These are phyloP conservation scores for Corynespora cassiicola DNA, from an alignment of 2,329 filamentous ascomycete species.

Conservation along the genomic window DNA sequence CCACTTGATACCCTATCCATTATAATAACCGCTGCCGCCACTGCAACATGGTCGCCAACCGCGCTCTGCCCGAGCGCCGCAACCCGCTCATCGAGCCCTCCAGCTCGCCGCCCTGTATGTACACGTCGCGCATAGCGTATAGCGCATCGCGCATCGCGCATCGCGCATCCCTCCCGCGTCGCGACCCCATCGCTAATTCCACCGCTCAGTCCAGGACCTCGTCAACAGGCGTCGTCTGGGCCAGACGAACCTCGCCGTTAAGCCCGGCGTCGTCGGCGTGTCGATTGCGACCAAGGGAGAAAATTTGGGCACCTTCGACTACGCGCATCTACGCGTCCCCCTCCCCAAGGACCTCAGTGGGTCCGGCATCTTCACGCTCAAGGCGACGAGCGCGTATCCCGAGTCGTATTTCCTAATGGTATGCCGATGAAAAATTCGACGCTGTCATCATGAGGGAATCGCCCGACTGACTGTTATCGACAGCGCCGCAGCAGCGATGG, in stretches of 20 bases:
- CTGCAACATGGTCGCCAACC: slow-evolving; percentile 40
- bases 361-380: slow-evolving; percentile 86
- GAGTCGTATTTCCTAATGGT: slow-evolving; percentile 96
- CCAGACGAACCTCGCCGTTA: slow-evolving; percentile 87
- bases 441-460: slow-evolving; percentile 13
- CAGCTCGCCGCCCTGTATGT: slow-evolving; percentile 69
- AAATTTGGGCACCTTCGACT: slow-evolving; percentile 86
- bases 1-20: too few species aligned
- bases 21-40: too few species aligned
- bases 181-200: slow-evolving; percentile 26
- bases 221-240: slow-evolving; percentile 86
- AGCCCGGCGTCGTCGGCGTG: slow-evolving; percentile 75
- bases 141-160: slow-evolving; percentile 12
- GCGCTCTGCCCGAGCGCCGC: slow-evolving; percentile 65
- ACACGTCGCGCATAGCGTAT: slow-evolving; percentile 30
- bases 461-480: slow-evolving; percentile 34
- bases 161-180: slow-evolving; percentile 21
- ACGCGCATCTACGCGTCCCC: slow-evolving; percentile 91
- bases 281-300: slow-evolving; percentile 75
- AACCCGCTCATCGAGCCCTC: slow-evolving; percentile 71
- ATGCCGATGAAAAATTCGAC: slow-evolving; percentile 38
- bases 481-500: slow-evolving; percentile 83
- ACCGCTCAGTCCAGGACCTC: slow-evolving; percentile 59
- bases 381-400: slow-evolving; percentile 68
- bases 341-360: slow-evolving; percentile 85